Percentiles rank a stretch among this genome's conserved stretches.
These are phyloP conservation scores for Cladosporium cucumerinum DNA, from an alignment of 2,329 filamentous ascomycete species.

Conservation along the genomic window DNA sequence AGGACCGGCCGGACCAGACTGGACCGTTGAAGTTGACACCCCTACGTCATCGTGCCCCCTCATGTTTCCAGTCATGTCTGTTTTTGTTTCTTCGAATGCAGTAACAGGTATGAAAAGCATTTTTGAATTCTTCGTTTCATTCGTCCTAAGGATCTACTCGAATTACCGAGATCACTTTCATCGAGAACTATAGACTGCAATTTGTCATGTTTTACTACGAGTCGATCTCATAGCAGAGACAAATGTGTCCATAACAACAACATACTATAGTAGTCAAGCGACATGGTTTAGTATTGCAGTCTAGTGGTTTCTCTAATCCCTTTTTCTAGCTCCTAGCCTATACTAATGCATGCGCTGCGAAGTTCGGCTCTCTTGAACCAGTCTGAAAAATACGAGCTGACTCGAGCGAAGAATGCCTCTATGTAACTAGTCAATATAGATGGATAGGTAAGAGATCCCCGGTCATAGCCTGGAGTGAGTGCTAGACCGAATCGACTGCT, in stretches of 20 bases:
- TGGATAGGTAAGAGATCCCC: background rate
- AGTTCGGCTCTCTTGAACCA: background rate
- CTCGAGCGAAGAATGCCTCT: background rate
- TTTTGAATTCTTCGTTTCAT: background rate
- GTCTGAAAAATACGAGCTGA: background rate
- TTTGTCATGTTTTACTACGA: background rate
- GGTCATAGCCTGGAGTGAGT: background rate
- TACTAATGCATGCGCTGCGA: slow-evolving; percentile 13
- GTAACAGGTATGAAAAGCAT: background rate
- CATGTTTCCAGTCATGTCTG: too few species aligned
- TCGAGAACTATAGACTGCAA: background rate
- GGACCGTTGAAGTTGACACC: background rate
- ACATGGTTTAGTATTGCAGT: background rate
- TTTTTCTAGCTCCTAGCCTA: background rate
- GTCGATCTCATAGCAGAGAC: background rate
- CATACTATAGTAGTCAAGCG: background rate
- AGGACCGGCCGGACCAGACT: background rate
- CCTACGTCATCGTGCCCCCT: background rate
- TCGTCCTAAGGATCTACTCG: background rate
- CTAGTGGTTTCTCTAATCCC: background rate
- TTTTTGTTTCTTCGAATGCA: too few species aligned
- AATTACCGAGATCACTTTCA: background rate
- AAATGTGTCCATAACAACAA: background rate
- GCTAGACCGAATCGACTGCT: background rate
- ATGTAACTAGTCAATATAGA: background rate